A percentile compares a stretch with the other conserved stretches of the same genome.
These are phyloP conservation scores for Coemansia sp. DNA, from an alignment of 192 early-diverging fungal species.

Conservation along the genomic window DNA sequence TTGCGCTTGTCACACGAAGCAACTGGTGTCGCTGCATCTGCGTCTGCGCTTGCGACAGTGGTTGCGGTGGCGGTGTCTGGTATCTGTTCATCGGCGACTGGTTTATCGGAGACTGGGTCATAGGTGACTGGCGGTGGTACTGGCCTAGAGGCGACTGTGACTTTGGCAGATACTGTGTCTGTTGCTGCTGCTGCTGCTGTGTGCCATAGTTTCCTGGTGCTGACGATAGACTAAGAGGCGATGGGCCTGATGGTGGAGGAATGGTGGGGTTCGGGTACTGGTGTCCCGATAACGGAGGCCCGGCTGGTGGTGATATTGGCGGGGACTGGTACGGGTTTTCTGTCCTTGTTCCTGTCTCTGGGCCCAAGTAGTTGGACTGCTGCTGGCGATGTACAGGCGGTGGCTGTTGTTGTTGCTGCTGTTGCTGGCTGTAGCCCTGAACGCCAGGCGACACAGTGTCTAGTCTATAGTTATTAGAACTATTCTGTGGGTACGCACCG, in stretches of 20 bases:
- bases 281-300: background rate
- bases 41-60: slow-evolving; percentile 19
- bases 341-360: background rate
- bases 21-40: slow-evolving; percentile 39
- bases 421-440: slow-evolving; percentile 5
- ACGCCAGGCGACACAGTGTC: background rate
- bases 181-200: slow-evolving; percentile 9
- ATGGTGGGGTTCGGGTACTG: background rate
- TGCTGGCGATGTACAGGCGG: slow-evolving; percentile 4
- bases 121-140: slow-evolving; percentile 1
- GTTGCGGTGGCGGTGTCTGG: slow-evolving; percentile 19
- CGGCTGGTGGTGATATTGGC: background rate
- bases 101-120: slow-evolving; percentile 1
- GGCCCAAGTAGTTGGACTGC: background rate
- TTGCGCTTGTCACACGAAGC: background rate
- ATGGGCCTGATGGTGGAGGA: background rate
- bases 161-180: background rate
- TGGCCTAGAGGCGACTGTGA: slow-evolving; percentile 20
- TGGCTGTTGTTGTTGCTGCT: slow-evolving; percentile 13
- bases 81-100: slow-evolving; percentile 18
- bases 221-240: background rate
- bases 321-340: slow-evolving; percentile 2
- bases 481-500: background rate
- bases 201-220: slow-evolving; percentile 5
- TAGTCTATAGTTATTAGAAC: background rate